These are phyloP conservation scores for Brachypodium distachyon DNA, from an alignment of 202 grass and related monocot genomes.

Conservation along the genomic window DNA sequence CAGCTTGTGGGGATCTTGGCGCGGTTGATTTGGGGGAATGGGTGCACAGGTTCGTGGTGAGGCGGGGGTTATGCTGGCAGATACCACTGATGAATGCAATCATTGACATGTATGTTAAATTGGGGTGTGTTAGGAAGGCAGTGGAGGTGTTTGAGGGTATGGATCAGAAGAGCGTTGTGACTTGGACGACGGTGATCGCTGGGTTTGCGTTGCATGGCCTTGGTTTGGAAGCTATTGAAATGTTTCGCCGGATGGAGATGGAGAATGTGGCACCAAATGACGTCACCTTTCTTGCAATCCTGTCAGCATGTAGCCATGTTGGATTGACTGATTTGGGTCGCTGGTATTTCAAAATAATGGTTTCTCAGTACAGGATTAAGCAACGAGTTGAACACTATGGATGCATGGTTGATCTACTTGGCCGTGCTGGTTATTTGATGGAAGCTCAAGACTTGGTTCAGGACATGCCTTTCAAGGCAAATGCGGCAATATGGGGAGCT, in stretches of 20 bases:
- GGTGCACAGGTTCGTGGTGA: slow-evolving; percentile 47
- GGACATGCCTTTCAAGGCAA: slow-evolving; percentile 68
- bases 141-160: slow-evolving; percentile 66
- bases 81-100: slow-evolving; percentile 56
- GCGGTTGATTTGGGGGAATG: slow-evolving; percentile 71
- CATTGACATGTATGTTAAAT: slow-evolving; percentile 83
- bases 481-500: slow-evolving; percentile 81
- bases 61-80: slow-evolving; percentile 13
- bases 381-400: slow-evolving; percentile 63
- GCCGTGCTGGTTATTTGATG: slow-evolving; percentile 48
- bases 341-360: slow-evolving; percentile 62
- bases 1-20: slow-evolving; percentile 55
- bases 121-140: slow-evolving; percentile 46
- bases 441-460: slow-evolving; percentile 52
- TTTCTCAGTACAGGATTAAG: slow-evolving; percentile 40
- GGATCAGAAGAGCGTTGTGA: slow-evolving; percentile 49
- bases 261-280: slow-evolving; percentile 52
- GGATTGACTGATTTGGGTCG: slow-evolving; percentile 46
- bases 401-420: slow-evolving; percentile 72
- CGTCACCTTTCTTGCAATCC: slow-evolving; percentile 60
- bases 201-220: slow-evolving; percentile 69
- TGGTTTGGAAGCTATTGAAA: slow-evolving; percentile 46
- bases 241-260: slow-evolving; percentile 63
- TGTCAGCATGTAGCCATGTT: slow-evolving; percentile 59
- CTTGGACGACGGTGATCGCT: slow-evolving; percentile 63